Conservation (phyloP, 805 yeast species). For the Kazachstania psychrophila region DNA sequence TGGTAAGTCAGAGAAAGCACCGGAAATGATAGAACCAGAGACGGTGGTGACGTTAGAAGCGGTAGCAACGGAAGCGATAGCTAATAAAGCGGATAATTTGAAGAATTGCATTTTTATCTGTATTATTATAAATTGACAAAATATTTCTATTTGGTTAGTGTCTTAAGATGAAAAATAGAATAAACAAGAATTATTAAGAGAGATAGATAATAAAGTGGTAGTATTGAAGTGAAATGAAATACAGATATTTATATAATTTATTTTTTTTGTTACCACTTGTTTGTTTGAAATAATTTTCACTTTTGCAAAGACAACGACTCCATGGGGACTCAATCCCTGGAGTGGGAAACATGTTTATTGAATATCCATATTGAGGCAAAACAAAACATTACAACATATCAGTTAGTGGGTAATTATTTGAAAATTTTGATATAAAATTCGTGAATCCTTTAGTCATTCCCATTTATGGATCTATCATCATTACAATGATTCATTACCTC, state of each 20-base stretch:
- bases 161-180: not conserved
- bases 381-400: not conserved
- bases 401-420: conserved; percentile 1
- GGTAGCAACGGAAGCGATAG: conserved; percentile 4
- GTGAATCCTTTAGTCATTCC: conserved; percentile 2
- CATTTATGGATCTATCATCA: not conserved
- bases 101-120: conserved; percentile 2
- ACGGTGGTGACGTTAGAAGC: conserved; percentile 3
- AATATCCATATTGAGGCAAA: not conserved
- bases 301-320: not conserved
- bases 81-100: conserved; percentile 2
- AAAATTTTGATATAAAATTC: conserved; percentile 1
- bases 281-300: no score
- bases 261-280: not conserved
- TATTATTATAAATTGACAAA: not conserved
- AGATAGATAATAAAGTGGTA: no score
- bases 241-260: not conserved
- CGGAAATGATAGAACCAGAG: conserved; percentile 2
- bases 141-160: not conserved
- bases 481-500: no score
- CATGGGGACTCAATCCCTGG: not conserved
- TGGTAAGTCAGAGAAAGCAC: conserved; percentile 3
- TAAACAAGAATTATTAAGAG: not conserved
- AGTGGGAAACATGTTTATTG: conserved; percentile 1
- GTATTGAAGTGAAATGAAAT: not conserved